Evolutionary conservation across 192 early-diverging fungal species (phyloP).

Genomic region (Coemansia sp.): DNA sequence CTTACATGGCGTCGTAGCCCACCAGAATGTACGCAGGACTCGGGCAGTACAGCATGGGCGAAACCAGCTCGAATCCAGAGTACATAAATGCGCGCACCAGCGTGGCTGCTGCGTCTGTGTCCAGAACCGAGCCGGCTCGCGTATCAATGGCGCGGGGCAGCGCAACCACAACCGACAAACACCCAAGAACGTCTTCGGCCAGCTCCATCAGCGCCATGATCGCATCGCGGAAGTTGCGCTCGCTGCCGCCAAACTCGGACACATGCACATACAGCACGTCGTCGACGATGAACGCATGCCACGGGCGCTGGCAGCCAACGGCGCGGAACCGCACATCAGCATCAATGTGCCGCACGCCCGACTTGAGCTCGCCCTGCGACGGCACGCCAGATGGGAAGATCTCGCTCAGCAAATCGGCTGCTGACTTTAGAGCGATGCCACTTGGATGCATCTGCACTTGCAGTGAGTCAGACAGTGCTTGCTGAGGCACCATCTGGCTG

Average conservation of each 20-base stretch:
- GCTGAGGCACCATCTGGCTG: constrained; percentile 14
- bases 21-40: constrained; percentile 56
- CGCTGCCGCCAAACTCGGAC: constrained; percentile 31
- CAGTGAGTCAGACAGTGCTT: neutral
- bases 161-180: constrained; percentile 40
- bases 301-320: constrained; percentile 16
- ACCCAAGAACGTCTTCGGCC: constrained; percentile 48
- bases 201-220: constrained; percentile 56
- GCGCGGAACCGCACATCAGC: constrained; percentile 30
- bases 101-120: constrained; percentile 27
- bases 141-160: constrained; percentile 26
- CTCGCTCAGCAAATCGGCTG: constrained; percentile 29
- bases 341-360: constrained; percentile 13
- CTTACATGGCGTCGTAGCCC: constrained; percentile 60
- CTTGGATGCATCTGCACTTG: neutral
- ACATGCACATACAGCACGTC: constrained; percentile 38
- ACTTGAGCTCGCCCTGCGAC: constrained; percentile 45
- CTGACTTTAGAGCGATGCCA: constrained; percentile 25
- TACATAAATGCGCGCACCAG: constrained; percentile 66
- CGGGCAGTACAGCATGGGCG: constrained; percentile 60
- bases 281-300: constrained; percentile 49
- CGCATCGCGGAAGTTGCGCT: constrained; percentile 34
- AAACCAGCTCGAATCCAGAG: constrained; percentile 63
- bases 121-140: neutral
- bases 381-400: constrained; percentile 49